Evolutionary conservation across 805 yeast species (phyloP).

Genomic region (Nakazawaea populi): DNA sequence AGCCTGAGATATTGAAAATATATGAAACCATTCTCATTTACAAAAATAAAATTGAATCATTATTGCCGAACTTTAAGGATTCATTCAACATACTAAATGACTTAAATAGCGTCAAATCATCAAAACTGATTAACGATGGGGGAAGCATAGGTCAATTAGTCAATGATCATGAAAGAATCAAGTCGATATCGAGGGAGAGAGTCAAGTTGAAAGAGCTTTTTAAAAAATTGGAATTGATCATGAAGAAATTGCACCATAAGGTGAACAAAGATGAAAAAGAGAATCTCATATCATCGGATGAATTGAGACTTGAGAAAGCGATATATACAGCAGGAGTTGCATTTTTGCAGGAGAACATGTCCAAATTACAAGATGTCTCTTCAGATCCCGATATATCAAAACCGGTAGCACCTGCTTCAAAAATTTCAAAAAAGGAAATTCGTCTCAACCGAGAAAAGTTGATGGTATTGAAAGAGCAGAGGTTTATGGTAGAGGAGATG

Average conservation of each 20-base stretch:
- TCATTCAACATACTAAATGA: conserved; percentile 4
- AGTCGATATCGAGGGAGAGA: conserved; percentile 34
- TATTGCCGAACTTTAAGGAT: conserved; percentile 14
- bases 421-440: conserved; percentile 44
- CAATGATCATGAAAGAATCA: conserved; percentile 17
- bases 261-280: conserved; percentile 17
- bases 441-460: conserved; percentile 63
- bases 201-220: conserved; percentile 42
- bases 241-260: conserved; percentile 33
- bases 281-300: conserved; percentile 29
- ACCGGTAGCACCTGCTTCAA: conserved; percentile 16
- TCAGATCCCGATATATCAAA: conserved; percentile 27
- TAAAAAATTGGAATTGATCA: conserved; percentile 41
- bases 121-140: not conserved
- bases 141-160: conserved; percentile 4
- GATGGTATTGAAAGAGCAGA: conserved; percentile 85
- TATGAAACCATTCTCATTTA: conserved; percentile 25
- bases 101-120: not conserved
- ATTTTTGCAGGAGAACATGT: conserved; percentile 63
- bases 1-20: conserved; percentile 31
- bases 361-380: conserved; percentile 59
- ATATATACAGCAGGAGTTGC: conserved; percentile 50
- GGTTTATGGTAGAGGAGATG: conserved; percentile 62
- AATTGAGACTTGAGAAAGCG: conserved; percentile 41
- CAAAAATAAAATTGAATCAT: conserved; percentile 14